Base-by-base conservation (phyloP, 768 basidiomycete genomes). In the Termitomyces sp. region DNA sequence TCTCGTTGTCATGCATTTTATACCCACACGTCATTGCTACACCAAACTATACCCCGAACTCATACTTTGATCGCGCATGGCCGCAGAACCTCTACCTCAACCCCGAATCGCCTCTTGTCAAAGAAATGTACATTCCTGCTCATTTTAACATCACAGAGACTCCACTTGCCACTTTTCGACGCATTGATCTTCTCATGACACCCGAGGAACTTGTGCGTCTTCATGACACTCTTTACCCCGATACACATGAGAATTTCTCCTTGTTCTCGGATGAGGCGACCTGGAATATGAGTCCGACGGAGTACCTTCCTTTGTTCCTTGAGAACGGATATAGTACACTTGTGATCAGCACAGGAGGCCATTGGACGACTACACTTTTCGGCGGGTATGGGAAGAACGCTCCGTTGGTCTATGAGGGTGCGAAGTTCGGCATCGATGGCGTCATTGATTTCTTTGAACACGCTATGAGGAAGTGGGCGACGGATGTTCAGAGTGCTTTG, bases 11-110 rank as follows among this genome's bases (percentile, higher is more conserved):
- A 0, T 89, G 88, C 67, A 66, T 82, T 46, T 77, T 89, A 3
- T 84, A 83, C 70, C 86, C 87, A 0, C 86, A 89, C 67, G 87
- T 89, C 42, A 77, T 78, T 40, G 87, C 87, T 1, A 86, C 83
- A 2, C 88, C 88, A 0, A 79, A 84, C 63, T 88, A 87, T 64
- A 80, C 76, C 45, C 74, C 75, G 38, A 80, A 81, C 59, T 74
- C 78, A 0, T 77, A 76, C 65, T 88, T 81, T 63, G 87, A 89
- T 69, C 81, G 86, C 48, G 84, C 77, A 0, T 87, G 84, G 85
- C 81, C 85, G 8, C 87, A 89, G 63, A 77, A 86, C 62, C 67
- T 89, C 25, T 87, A 82, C 71, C 83, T 89, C 55, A 76, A 82
- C 49, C 84, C 86, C 0, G 61, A 74, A 0, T 88, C 87, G 1